phyloP scores from a whole-genome alignment of 192 early-diverging fungal genomes.

The Coemansia brasiliensis region DNA sequence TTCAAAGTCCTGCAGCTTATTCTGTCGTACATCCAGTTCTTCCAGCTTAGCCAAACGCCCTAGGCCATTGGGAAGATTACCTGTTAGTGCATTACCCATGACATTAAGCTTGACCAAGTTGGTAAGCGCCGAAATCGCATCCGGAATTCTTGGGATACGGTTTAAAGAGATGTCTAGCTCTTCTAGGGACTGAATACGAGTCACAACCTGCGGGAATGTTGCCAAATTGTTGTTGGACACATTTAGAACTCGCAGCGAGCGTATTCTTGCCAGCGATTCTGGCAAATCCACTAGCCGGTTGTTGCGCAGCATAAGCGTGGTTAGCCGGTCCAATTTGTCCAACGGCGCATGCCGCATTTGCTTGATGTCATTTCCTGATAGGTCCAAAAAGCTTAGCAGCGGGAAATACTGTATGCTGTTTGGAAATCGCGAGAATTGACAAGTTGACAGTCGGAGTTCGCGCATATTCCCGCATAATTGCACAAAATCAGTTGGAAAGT shows the following conservation, averaged over 20 bases:
- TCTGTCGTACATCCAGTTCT: constrained; percentile 81
- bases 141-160: constrained; percentile 72
- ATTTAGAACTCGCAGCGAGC: constrained; percentile 63
- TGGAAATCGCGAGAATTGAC: constrained; percentile 69
- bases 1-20: constrained; percentile 69
- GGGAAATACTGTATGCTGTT: constrained; percentile 62
- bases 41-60: constrained; percentile 59
- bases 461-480: constrained; percentile 69
- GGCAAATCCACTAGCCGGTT: constrained; percentile 77
- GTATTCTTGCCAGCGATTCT: constrained; percentile 59
- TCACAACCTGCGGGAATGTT: constrained; percentile 66
- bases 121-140: constrained; percentile 66
- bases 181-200: constrained; percentile 59
- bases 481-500: constrained; percentile 80
- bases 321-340: constrained; percentile 60
- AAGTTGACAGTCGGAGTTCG: constrained; percentile 69
- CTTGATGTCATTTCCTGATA: constrained; percentile 74
- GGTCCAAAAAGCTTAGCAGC: constrained; percentile 71
- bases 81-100: constrained; percentile 76
- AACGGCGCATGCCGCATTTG: constrained; percentile 67
- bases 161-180: constrained; percentile 83
- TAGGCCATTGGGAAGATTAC: constrained; percentile 66
- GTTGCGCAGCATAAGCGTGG: constrained; percentile 65
- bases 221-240: constrained; percentile 81
- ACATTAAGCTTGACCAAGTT: constrained; percentile 62